These are phyloP conservation scores for Colletotrichum endophyticum DNA, from an alignment of 2,329 filamentous ascomycete species.

Conservation along the genomic window DNA sequence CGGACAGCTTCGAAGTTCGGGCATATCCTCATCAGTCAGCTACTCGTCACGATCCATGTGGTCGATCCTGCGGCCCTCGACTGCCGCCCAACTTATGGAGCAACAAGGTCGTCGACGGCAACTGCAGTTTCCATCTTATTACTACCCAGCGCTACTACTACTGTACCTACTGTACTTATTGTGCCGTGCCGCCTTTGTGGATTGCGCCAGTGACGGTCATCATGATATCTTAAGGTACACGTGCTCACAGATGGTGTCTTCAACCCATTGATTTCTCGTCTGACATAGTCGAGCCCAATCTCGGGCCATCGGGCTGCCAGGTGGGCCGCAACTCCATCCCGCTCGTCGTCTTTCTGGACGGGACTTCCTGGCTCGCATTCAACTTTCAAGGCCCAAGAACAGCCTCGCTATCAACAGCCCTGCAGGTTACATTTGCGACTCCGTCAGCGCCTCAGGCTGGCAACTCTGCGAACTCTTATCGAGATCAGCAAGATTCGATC, in stretches of 20 bases:
- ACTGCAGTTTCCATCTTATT: background rate
- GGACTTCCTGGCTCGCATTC: background rate
- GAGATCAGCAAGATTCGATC: background rate
- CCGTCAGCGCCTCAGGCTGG: background rate
- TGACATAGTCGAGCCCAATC: background rate
- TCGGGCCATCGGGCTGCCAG: background rate
- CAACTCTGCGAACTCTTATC: background rate
- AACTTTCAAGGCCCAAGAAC: background rate
- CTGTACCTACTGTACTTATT: background rate
- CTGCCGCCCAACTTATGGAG: background rate
- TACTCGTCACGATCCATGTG: slow-evolving; percentile 11
- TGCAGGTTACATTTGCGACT: background rate
- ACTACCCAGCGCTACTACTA: too few species aligned
- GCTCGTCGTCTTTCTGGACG: background rate
- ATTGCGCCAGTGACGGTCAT: background rate
- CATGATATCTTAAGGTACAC: background rate
- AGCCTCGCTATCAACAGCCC: background rate
- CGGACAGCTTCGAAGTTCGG: background rate
- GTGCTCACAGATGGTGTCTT: background rate
- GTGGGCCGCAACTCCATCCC: background rate
- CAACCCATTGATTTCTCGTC: background rate
- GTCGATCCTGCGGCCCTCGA: slow-evolving; percentile 11
- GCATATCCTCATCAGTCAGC: background rate
- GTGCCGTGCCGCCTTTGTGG: background rate
- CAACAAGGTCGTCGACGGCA: background rate